Conservation (phyloP, 1,139 yeast genomes). For the Meyerozyma smithsonii region DNA sequence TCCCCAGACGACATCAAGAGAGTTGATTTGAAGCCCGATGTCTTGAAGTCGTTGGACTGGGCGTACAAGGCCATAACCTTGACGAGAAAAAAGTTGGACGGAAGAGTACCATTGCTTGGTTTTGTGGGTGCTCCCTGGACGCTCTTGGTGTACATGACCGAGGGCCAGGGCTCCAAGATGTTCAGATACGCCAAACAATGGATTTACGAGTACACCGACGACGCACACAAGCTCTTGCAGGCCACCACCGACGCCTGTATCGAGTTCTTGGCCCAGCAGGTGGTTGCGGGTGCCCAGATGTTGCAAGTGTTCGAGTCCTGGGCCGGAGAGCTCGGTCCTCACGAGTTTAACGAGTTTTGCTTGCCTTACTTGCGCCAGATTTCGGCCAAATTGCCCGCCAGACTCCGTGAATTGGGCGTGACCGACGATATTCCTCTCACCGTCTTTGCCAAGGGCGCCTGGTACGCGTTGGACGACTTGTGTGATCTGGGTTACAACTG, state of each 20-base stretch:
- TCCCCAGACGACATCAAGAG: constrained; percentile 59
- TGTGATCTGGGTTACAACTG: constrained; percentile 83
- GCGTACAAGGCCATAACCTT: constrained; percentile 88
- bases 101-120: constrained; percentile 91
- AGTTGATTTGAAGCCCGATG: constrained; percentile 61
- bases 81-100: constrained; percentile 77
- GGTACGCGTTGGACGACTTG: constrained; percentile 90
- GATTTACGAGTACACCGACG: constrained; percentile 76
- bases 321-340: constrained; percentile 96
- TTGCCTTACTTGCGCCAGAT: constrained; percentile 84
- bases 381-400: constrained; percentile 58
- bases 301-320: constrained; percentile 94
- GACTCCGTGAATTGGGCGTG: constrained; percentile 69
- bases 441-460: constrained; percentile 92
- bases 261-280: constrained; percentile 91
- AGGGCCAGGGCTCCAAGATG: constrained; percentile 93
- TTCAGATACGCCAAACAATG: constrained; percentile 90
- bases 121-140: constrained; percentile 99
- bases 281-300: constrained; percentile 97
- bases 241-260: constrained; percentile 84
- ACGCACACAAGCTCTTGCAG: constrained; percentile 66
- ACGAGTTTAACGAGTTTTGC: constrained; percentile 81
- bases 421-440: constrained; percentile 77
- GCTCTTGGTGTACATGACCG: constrained; percentile 90
- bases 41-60: constrained; percentile 79